Conservation (phyloP, 75 land plant species). For the Chamaecyparis obtusa region DNA sequence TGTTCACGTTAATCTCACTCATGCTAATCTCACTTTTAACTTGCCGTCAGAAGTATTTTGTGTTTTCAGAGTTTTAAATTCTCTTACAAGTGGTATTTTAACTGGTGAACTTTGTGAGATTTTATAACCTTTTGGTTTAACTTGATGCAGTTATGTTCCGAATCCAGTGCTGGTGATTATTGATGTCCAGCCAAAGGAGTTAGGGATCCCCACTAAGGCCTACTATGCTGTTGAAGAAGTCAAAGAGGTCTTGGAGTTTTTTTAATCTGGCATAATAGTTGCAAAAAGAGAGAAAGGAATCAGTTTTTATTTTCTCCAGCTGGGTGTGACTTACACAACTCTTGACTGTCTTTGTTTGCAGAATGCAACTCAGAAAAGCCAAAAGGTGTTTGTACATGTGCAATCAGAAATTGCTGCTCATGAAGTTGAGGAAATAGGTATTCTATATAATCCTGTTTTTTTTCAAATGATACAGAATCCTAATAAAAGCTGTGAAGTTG, state of each 20-base stretch:
- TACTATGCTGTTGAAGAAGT: constrained; percentile 97
- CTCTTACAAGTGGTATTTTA: background rate
- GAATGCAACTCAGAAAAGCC: constrained; percentile 99
- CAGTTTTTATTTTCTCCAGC: background rate
- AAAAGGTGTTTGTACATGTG: constrained; percentile 95
- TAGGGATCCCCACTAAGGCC: constrained; percentile 96
- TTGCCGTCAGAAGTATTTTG: background rate
- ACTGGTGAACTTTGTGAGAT: background rate
- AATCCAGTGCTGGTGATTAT: constrained; percentile 97
- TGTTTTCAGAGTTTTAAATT: background rate
- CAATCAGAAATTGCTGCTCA: constrained; percentile 97
- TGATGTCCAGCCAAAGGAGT: constrained; percentile 96
- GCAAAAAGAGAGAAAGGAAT: background rate
- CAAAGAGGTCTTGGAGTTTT: constrained; percentile 65
- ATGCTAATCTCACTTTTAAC: background rate
- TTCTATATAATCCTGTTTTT: constrained; percentile 8
- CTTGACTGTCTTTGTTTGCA: constrained; percentile 22
- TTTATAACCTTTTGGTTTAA: constrained; percentile 8
- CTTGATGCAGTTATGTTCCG: constrained; percentile 70
- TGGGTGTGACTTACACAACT: background rate
- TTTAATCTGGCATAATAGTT: background rate
- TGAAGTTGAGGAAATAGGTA: constrained; percentile 99
- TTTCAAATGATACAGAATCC: background rate
- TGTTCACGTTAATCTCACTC: constrained; percentile 13
- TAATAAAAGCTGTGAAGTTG: background rate